Evolutionary conservation across 306 rosid genomes (phyloP).

Genomic region (Hippophae gyantsensis): DNA sequence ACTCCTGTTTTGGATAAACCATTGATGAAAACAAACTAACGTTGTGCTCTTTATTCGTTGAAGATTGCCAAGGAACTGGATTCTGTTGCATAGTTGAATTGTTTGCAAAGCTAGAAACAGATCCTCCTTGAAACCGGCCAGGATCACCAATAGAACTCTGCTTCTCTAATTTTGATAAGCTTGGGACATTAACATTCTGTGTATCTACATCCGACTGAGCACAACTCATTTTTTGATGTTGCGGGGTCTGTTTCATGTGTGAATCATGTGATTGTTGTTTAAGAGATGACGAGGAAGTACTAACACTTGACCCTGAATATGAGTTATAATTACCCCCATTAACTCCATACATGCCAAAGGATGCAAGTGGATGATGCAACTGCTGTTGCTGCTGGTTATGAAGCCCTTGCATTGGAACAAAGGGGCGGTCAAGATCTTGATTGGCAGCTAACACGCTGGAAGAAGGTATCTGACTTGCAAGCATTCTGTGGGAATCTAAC

Average conservation of each 20-base stretch:
- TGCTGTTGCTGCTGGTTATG: constrained; percentile 60
- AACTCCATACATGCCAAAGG: constrained; percentile 47
- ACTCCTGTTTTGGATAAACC: constrained; percentile 58
- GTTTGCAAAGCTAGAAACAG: constrained; percentile 37
- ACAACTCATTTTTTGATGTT: constrained; percentile 46
- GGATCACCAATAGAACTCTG: constrained; percentile 46
- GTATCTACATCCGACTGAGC: constrained; percentile 50
- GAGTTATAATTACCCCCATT: constrained; percentile 48
- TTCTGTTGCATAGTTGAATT: constrained; percentile 48
- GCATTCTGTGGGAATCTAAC: constrained; percentile 42
- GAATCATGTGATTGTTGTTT: constrained; percentile 60
- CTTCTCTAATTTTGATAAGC: constrained; percentile 47
- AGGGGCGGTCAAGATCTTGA: constrained; percentile 61
- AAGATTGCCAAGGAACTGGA: constrained; percentile 53
- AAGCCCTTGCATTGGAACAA: constrained; percentile 50
- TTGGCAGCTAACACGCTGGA: constrained; percentile 35
- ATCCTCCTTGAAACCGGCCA: constrained; percentile 62
- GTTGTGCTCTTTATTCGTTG: constrained; percentile 53
- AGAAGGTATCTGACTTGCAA: constrained; percentile 41
- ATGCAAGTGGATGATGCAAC: constrained; percentile 45
- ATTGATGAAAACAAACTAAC: constrained; percentile 36
- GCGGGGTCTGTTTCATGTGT: constrained; percentile 56
- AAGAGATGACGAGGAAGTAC: constrained; percentile 41
- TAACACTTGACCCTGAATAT: constrained; percentile 51
- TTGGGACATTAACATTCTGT: constrained; percentile 32